phyloP scores from a whole-genome alignment of 2,329 filamentous ascomycete species.

The Leptographium wingfieldii region DNA sequence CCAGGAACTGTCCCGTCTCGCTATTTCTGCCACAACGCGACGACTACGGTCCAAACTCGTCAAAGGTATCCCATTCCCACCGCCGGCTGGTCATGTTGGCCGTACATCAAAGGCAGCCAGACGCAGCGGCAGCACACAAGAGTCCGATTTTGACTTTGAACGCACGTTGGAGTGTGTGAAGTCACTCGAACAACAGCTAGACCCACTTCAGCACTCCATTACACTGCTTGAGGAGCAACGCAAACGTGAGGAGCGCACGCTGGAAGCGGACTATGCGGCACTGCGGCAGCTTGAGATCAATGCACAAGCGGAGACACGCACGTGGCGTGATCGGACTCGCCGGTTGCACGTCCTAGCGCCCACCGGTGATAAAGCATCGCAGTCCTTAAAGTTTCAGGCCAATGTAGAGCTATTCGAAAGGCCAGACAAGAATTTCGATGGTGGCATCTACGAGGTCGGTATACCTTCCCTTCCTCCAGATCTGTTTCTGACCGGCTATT shows the following conservation, averaged over 20 bases:
- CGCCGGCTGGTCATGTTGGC: constrained; percentile 16
- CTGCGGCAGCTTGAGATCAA: constrained; percentile 41
- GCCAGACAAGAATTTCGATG: not conserved
- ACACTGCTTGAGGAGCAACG: constrained; percentile 47
- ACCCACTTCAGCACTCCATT: constrained; percentile 49
- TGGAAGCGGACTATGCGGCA: constrained; percentile 42
- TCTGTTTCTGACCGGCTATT: not conserved
- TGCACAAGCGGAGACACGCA: constrained; percentile 38
- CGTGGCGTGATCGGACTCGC: constrained; percentile 35
- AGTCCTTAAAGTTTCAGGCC: not conserved
- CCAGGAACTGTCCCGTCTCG: constrained; percentile 40
- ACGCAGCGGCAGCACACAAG: constrained; percentile 26
- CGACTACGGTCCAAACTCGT: constrained; percentile 45
- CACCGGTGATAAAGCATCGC: constrained; percentile 12
- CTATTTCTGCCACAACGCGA: constrained; percentile 41
- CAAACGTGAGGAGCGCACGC: constrained; percentile 38
- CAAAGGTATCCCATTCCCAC: constrained; percentile 54
- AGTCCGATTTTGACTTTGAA: constrained; percentile 53
- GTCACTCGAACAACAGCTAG: constrained; percentile 44
- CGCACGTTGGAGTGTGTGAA: constrained; percentile 47
- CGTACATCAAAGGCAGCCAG: not conserved
- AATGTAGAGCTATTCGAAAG: not conserved
- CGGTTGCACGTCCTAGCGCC: constrained; percentile 39
- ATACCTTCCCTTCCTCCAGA: constrained; percentile 9
- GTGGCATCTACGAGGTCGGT: constrained; percentile 17